Evolutionary conservation across 2,329 filamentous ascomycete genomes (phyloP), one percentile per base, ranked within the genome.

Genomic region (Sporothrix curviconia): DNA sequence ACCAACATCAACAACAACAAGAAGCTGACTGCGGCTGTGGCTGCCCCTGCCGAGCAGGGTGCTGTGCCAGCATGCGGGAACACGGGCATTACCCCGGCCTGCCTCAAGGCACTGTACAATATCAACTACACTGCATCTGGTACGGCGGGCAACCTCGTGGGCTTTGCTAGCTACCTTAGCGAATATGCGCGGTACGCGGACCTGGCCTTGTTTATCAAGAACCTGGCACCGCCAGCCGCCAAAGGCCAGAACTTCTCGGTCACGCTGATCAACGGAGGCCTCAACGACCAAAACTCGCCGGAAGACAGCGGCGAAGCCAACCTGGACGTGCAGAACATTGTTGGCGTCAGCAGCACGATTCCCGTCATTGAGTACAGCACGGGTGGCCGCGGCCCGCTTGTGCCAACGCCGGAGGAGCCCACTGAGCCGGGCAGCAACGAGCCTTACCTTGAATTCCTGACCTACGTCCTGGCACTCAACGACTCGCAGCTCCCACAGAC

Each of bases 401-500:
- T 74, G 9, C 78, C 84, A 12, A 74, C 77, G 0, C 72, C 76
- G 14, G 70, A 76, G 22, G 69, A 81, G 44, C 74, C 85, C 1
- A 67, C 63, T 1, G 68, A 66, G 1, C 22, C 65, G 34, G 22
- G 83, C 0, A 85, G 81, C 62, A 89, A 89, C 67, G 86, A 90
- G 71, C 85, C 85, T 0, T 89, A 87, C 68, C 73, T 87, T 1
- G 76, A 76, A 14, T 87, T 81, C 73, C 72, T 87, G 7, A 75
- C 80, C 57, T 81, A 82, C 67, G 67, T 87, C 63, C 70, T 84
- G 3, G 72, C 69, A 2, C 75, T 85, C 0, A 69, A 71, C 1
- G 76, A 78, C 55, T 64, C 69, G 0, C 66, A 72, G 7, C 72
- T 89, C 1, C 85, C 86, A 0, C 78, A 82, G 47, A 79, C 84